Conservation (phyloP, 2,329 filamentous ascomycete genomes). For the Colletotrichum liriopes region DNA sequence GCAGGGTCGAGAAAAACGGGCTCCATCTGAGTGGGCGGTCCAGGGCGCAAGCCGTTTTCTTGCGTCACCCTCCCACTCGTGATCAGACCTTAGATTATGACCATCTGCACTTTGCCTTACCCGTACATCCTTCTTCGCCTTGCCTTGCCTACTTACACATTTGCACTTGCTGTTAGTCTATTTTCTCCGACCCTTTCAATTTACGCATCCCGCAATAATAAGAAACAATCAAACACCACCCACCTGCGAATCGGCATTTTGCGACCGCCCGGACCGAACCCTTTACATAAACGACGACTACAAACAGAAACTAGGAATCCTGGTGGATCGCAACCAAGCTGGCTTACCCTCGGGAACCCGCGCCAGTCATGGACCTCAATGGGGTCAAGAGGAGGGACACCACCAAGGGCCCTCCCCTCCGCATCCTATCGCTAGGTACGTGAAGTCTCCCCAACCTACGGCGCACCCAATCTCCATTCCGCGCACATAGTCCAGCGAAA, state of each 20-base stretch:
- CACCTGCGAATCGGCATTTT: slow-evolving; percentile 1
- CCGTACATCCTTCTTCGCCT: slow-evolving; percentile 14
- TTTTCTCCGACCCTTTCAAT: background rate
- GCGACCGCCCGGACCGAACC: slow-evolving; percentile 7
- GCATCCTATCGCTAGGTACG: slow-evolving; percentile 91
- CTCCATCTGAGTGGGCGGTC: slow-evolving; percentile 22
- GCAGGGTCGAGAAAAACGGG: slow-evolving; percentile 5
- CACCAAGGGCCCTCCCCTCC: slow-evolving; percentile 92
- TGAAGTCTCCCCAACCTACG: slow-evolving; percentile 21
- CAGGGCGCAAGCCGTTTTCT: slow-evolving; percentile 37
- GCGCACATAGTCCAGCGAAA: slow-evolving; percentile 7
- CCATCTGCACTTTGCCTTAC: slow-evolving; percentile 17
- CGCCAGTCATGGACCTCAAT: slow-evolving; percentile 64
- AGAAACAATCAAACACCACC: background rate
- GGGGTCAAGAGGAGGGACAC: slow-evolving; percentile 89
- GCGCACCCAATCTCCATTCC: background rate
- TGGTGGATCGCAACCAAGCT: slow-evolving; percentile 23
- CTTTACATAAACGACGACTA: background rate
- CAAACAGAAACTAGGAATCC: background rate
- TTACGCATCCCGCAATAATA: background rate
- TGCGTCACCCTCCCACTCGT: slow-evolving; percentile 42
- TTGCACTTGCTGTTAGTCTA: slow-evolving; percentile 27
- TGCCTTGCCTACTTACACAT: slow-evolving; percentile 29
- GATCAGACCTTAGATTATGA: slow-evolving; percentile 35
- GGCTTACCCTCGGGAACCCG: slow-evolving; percentile 28